These are phyloP conservation scores for Mycena filopes DNA, from an alignment of 768 basidiomycete genomes.

Conservation along the genomic window DNA sequence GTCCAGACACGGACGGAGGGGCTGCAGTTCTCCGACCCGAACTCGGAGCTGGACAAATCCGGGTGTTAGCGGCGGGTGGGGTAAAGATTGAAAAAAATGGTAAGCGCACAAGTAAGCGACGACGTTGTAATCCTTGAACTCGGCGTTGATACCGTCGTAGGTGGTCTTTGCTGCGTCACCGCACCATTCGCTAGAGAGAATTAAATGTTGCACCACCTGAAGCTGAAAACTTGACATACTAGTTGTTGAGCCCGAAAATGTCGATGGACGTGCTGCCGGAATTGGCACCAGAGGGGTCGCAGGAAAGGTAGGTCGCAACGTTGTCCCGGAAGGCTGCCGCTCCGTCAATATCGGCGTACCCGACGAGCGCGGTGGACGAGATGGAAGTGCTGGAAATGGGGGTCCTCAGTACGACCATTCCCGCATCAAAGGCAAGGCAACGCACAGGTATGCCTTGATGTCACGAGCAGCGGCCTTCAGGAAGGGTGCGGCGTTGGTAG, in stretches of 20 bases:
- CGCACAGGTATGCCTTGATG: conserved; percentile 69
- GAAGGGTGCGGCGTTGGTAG: conserved; percentile 66
- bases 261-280: neutral
- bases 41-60: too few relatives aligned
- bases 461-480: conserved; percentile 81
- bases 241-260: conserved; percentile 8
- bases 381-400: neutral
- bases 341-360: conserved; percentile 12
- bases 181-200: conserved; percentile 14
- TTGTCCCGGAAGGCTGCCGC: neutral
- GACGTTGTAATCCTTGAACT: conserved; percentile 75
- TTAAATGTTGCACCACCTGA: too few relatives aligned
- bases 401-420: too few relatives aligned
- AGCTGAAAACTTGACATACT: neutral
- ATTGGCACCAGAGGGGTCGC: neutral
- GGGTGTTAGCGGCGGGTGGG: too few relatives aligned
- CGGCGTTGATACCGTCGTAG: conserved; percentile 64
- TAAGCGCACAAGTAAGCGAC: conserved; percentile 64
- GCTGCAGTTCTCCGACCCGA: conserved; percentile 41
- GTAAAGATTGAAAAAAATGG: neutral
- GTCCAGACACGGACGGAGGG: conserved; percentile 74
- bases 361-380: neutral
- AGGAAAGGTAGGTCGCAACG: conserved; percentile 1
- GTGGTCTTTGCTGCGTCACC: conserved; percentile 68
- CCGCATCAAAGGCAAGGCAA: neutral